Evolutionary conservation across 148 eudicot species (phyloP).

Genomic region (Rhododendron williamsianum): DNA sequence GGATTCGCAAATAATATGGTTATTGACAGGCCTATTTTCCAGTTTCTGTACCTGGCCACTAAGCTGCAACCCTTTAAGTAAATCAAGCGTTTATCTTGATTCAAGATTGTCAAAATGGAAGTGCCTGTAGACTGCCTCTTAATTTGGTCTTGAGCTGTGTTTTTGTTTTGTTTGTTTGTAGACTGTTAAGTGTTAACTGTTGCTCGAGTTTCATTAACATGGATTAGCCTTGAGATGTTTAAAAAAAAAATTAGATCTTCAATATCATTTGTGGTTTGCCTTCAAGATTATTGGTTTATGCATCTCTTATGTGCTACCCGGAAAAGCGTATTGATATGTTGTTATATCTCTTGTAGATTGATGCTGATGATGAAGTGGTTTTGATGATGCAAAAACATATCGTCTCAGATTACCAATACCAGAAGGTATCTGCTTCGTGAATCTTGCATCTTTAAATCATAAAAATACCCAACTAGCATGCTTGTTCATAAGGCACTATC

Average conservation of each 20-base stretch:
- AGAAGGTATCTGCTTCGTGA: slow-evolving; percentile 54
- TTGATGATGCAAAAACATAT: slow-evolving; percentile 61
- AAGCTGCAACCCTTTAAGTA: background rate
- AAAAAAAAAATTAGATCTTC: background rate
- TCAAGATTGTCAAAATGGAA: background rate
- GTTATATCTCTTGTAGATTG: slow-evolving; percentile 41
- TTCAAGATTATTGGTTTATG: background rate
- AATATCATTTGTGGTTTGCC: background rate
- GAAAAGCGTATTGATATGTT: background rate
- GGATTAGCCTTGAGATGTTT: background rate
- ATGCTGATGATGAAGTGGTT: slow-evolving; percentile 55
- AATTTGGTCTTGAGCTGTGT: background rate
- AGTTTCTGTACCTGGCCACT: background rate
- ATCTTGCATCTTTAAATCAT: background rate
- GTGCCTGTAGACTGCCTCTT: slow-evolving; percentile 1
- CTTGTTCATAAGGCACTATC: background rate
- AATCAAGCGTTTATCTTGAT: background rate
- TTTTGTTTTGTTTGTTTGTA: background rate
- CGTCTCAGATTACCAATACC: slow-evolving; percentile 57
- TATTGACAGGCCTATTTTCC: background rate
- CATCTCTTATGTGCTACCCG: background rate
- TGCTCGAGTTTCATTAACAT: background rate
- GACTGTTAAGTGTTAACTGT: background rate
- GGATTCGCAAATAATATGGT: background rate
- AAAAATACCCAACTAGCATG: background rate